A percentile compares a stretch with the other conserved stretches of the same genome.
Conservation (phyloP, 495 filamentous ascomycete genomes). For the Aspergillus homomorphus region DNA sequence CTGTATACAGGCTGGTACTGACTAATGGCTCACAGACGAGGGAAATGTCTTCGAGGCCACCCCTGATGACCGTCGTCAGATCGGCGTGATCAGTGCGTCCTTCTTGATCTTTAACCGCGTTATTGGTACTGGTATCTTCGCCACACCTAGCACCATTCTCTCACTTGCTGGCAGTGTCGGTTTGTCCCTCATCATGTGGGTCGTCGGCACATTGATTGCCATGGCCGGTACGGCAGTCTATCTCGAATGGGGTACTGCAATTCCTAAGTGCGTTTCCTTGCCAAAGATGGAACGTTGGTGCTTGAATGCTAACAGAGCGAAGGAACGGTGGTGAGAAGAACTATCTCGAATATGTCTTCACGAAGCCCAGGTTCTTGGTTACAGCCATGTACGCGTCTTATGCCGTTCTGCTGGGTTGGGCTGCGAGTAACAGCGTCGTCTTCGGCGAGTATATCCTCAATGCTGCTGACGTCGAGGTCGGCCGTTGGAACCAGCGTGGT, state of each 20-base stretch:
- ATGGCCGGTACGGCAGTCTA: constrained; percentile 51
- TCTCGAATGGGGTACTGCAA: constrained; percentile 54
- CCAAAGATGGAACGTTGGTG: not conserved
- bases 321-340: constrained; percentile 68
- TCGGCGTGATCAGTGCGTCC: constrained; percentile 57
- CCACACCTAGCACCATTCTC: constrained; percentile 57
- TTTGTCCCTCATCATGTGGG: constrained; percentile 52
- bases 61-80: constrained; percentile 58
- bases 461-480: constrained; percentile 56
- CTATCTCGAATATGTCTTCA: constrained; percentile 66
- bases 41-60: constrained; percentile 60
- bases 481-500: constrained; percentile 66
- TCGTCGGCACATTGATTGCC: constrained; percentile 48
- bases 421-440: constrained; percentile 62
- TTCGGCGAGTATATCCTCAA: constrained; percentile 69
- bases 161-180: constrained; percentile 52
- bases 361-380: constrained; percentile 62
- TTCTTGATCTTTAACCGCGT: constrained; percentile 65
- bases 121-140: constrained; percentile 66
- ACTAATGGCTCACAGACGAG: constrained; percentile 28
- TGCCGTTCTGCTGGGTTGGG: constrained; percentile 53
- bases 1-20: not conserved
- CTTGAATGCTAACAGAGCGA: constrained; percentile 3
- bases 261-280: constrained; percentile 34
- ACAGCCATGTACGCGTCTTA: constrained; percentile 61